These are phyloP conservation scores for Niveomyces coronatus DNA, from an alignment of 2,329 filamentous ascomycete genomes.

Conservation along the genomic window DNA sequence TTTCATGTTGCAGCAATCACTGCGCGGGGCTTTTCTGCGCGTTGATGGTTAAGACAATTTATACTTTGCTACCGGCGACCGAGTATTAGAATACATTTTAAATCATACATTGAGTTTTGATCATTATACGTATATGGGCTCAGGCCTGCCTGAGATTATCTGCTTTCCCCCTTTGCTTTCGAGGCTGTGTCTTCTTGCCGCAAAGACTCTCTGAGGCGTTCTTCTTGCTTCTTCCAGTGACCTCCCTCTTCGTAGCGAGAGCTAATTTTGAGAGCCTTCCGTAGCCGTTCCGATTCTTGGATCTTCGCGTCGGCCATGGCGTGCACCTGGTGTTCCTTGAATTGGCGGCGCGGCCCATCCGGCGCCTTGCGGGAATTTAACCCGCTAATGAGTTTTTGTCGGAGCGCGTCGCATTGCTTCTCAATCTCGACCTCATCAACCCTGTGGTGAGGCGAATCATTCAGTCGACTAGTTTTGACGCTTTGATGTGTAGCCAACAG, in stretches of 20 bases:
- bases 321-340: slow-evolving; percentile 92
- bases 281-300: slow-evolving; percentile 80
- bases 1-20: no score
- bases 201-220: slow-evolving; percentile 41
- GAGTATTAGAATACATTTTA: no score
- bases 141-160: no score
- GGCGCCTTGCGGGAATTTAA: slow-evolving; percentile 23
- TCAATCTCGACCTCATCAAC: slow-evolving; percentile 90
- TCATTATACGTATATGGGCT: no score
- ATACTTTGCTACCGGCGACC: no score
- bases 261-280: slow-evolving; percentile 78
- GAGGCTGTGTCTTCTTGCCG: slow-evolving; percentile 27
- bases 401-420: slow-evolving; percentile 35
- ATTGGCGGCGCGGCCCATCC: slow-evolving; percentile 34
- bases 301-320: slow-evolving; percentile 95
- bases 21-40: no score
- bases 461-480: no score
- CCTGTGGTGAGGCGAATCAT: slow-evolving; percentile 29
- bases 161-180: slow-evolving; percentile 16
- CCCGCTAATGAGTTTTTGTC: slow-evolving; percentile 30
- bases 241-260: slow-evolving; percentile 77
- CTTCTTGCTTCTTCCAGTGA: slow-evolving; percentile 78
- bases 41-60: no score
- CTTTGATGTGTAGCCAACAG: neutral
- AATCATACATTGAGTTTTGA: no score